A percentile compares a stretch with the other conserved stretches of the same genome.
These are phyloP conservation scores for Erythrophleum fordii DNA, from an alignment of 306 rosid species.

Conservation along the genomic window DNA sequence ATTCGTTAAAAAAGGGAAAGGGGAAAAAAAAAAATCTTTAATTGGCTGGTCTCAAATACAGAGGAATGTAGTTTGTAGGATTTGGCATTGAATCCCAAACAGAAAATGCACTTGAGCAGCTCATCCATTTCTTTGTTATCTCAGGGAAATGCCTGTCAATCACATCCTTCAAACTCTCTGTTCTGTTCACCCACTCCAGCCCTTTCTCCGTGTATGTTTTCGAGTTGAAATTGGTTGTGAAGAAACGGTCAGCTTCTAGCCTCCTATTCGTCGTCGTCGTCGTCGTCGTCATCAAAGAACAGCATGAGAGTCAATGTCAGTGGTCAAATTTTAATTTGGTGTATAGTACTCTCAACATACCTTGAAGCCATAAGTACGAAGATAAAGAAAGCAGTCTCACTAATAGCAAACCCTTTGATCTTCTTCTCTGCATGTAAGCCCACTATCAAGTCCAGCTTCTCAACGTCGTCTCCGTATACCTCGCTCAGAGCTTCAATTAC, in stretches of 20 bases:
- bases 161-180: slow-evolving; percentile 73
- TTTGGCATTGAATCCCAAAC: slow-evolving; percentile 71
- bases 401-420: slow-evolving; percentile 79
- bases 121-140: slow-evolving; percentile 73
- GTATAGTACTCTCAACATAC: slow-evolving; percentile 34
- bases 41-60: slow-evolving; percentile 55
- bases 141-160: slow-evolving; percentile 71
- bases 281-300: slow-evolving; percentile 22
- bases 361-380: slow-evolving; percentile 77
- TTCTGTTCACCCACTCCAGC: slow-evolving; percentile 72
- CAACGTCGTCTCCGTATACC: slow-evolving; percentile 78
- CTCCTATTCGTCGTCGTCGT: slow-evolving; percentile 63
- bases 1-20: no score
- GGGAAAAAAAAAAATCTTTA: neutral
- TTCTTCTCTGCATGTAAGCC: slow-evolving; percentile 77
- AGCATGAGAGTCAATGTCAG: neutral
- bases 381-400: slow-evolving; percentile 75
- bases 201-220: slow-evolving; percentile 72
- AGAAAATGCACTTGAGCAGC: slow-evolving; percentile 69
- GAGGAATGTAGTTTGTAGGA: slow-evolving; percentile 54
- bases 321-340: neutral
- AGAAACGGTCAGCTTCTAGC: slow-evolving; percentile 83
- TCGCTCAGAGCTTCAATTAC: slow-evolving; percentile 51
- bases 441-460: slow-evolving; percentile 71
- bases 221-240: slow-evolving; percentile 72